phyloP scores from a whole-genome alignment of 179 eudicot species.

The Vitellaria paradoxa region DNA sequence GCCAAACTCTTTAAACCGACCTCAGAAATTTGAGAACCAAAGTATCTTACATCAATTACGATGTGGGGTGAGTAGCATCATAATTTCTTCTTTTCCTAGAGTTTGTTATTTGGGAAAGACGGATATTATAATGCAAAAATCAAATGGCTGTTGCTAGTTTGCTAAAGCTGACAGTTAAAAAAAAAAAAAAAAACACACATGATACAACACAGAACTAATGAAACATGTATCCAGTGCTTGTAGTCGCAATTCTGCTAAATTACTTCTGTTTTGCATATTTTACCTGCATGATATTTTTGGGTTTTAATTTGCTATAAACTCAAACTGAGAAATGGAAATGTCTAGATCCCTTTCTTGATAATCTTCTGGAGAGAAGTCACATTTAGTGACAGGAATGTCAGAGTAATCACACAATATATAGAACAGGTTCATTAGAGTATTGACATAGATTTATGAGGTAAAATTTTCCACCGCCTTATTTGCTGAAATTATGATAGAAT shows the following conservation, averaged over 20 bases:
- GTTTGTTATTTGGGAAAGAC: neutral
- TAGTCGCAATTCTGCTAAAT: neutral
- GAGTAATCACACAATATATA: neutral
- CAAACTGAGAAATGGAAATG: constrained; percentile 1
- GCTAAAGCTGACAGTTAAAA: neutral
- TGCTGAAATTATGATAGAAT: neutral
- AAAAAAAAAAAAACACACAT: too few species aligned
- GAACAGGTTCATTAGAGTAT: neutral
- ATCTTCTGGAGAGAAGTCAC: neutral
- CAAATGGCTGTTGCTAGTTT: neutral
- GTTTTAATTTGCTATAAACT: neutral
- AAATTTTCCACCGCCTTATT: neutral
- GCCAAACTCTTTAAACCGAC: constrained; percentile 86
- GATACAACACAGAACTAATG: neutral
- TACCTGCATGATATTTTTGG: neutral
- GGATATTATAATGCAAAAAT: neutral
- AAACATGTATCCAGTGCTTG: neutral
- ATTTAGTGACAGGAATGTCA: neutral
- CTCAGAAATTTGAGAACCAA: constrained; percentile 77
- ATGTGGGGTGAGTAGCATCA: constrained; percentile 85
- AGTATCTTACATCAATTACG: constrained; percentile 95
- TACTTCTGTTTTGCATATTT: neutral
- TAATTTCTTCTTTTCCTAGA: constrained; percentile 4
- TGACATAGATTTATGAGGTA: neutral
- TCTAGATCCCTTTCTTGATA: neutral